Evolutionary conservation across 2,329 filamentous ascomycete species (phyloP), one percentile per base, ranked within the genome.

Genomic region (Plectosphaerella plurivora): DNA sequence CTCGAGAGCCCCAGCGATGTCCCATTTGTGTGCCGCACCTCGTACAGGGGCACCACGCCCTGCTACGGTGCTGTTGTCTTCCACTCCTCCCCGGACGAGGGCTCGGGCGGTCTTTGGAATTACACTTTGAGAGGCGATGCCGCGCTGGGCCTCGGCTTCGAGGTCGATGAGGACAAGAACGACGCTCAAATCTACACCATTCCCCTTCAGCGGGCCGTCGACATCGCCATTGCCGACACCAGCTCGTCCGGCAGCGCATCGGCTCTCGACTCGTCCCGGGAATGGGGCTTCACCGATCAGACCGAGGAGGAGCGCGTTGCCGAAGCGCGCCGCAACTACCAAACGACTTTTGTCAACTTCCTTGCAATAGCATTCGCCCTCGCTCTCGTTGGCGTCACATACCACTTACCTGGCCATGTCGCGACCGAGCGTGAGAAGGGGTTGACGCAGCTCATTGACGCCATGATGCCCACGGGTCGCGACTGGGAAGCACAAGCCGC

Each of bases 61-160:
- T 94, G 89, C 68, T 89, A 84, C 63, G 88, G 83, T 8, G 89
- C 87, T 3, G 82, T 86, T 4, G 77, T 85, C 8, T 92, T 95
- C 65, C 74, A 84, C 52, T 83, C 84, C 2, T 89, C 87, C 2
- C 86, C 87, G 0, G 74, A 69, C 0, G 82, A 89, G 64, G 84
- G 84, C 24, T 39, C 48, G 0, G 59, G 60, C 4, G 61, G 60
- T 6, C 53, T 59, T 11, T 91, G 88, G 88, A 90, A 90, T 66
- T 91, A 91, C 63, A 88, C 86, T 0, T 71, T 91, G 15, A 73
- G 86, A 51, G 81, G 81, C 2, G 88, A 91, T 78, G 51, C 59
- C 4, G 73, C 77, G 1, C 73, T 88, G 45, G 79, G 80, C 14
- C 62, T 61, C 9, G 73, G 72, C 42, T 80, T 89, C 51, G 76